Conservation (phyloP, 2,329 filamentous ascomycete genomes). For the Fusarium subtropicale region DNA sequence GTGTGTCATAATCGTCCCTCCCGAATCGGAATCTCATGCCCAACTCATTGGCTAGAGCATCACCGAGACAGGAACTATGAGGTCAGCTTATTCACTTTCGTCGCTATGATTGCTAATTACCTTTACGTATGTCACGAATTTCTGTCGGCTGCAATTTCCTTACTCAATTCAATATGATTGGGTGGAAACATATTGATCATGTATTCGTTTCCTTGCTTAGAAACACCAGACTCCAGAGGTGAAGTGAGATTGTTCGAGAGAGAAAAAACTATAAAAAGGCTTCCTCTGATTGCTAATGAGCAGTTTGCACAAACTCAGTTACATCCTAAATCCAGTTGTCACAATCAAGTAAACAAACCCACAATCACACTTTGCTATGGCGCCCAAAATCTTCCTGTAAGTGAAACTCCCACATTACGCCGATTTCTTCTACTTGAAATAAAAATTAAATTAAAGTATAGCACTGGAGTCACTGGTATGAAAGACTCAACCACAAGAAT, state of each 20-base stretch:
- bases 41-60: neutral
- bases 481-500: rapidly evolving
- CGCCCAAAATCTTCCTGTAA: constrained; percentile 58
- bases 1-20: neutral
- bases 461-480: constrained; percentile 60
- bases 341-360: neutral
- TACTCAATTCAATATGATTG: neutral
- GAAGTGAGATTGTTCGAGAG: neutral
- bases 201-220: neutral
- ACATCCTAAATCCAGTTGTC: too few species aligned
- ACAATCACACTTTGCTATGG: constrained; percentile 47
- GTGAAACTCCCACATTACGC: constrained; percentile 21
- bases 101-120: neutral
- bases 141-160: neutral
- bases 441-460: constrained; percentile 26
- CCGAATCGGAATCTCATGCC: neutral
- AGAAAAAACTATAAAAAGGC: neutral
- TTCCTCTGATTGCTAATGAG: rapidly evolving
- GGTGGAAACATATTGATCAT: neutral
- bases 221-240: neutral
- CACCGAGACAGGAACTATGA: neutral
- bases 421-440: neutral
- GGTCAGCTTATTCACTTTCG: neutral
- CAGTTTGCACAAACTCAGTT: neutral
- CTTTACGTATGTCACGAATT: neutral